Percentiles rank a stretch among this genome's conserved stretches.
These are phyloP conservation scores for Phytophthora macrochlamydospora DNA, from an alignment of 352 stramenopile species.

Conservation along the genomic window DNA sequence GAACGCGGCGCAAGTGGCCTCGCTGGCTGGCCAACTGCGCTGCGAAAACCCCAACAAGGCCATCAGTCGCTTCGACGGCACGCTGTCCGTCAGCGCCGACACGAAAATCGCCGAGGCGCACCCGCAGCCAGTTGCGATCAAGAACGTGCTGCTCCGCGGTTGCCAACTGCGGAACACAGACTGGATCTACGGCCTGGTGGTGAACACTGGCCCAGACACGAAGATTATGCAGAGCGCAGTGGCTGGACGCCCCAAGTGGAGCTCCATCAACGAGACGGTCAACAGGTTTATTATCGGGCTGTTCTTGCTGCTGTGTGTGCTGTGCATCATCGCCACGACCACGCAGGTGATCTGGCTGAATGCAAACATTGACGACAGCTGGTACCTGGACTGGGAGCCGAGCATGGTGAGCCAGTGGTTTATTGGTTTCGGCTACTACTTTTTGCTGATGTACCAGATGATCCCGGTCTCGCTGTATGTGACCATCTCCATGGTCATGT, in stretches of 20 bases:
- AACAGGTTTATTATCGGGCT: conserved; percentile 86
- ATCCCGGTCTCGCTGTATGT: conserved; percentile 98
- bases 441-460: conserved; percentile 97
- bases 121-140: conserved; percentile 71
- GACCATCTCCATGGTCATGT: conserved; percentile 96
- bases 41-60: conserved; percentile 83
- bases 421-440: conserved; percentile 90
- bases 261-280: conserved; percentile 80
- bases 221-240: conserved; percentile 87
- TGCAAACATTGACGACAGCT: conserved; percentile 48
- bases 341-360: conserved; percentile 69
- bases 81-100: conserved; percentile 44
- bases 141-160: conserved; percentile 90
- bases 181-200: conserved; percentile 87
- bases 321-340: conserved; percentile 63
- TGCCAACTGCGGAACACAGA: conserved; percentile 90
- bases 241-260: conserved; percentile 72
- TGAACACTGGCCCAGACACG: conserved; percentile 88
- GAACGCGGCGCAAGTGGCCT: conserved; percentile 38
- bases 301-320: conserved; percentile 63
- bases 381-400: conserved; percentile 60
- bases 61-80: conserved; percentile 81
- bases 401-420: conserved; percentile 68
- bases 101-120: conserved; percentile 27
- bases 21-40: conserved; percentile 55